phyloP scores from a whole-genome alignment of 192 early-diverging fungal genomes.

The Backusella luteola region DNA sequence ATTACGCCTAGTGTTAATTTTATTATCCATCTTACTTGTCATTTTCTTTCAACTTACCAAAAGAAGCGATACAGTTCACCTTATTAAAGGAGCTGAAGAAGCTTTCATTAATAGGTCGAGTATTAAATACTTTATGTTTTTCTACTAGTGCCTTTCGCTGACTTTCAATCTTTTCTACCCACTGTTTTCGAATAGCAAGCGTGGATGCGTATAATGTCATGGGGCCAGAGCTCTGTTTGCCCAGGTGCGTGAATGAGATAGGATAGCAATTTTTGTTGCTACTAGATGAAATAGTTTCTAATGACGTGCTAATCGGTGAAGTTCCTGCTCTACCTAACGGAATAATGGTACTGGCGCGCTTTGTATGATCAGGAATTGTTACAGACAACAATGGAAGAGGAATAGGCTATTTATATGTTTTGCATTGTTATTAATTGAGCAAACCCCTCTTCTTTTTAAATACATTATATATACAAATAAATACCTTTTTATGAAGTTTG shows the following conservation, averaged over 20 bases:
- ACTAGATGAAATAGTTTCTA: neutral
- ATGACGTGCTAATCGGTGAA: neutral
- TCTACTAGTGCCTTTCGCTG: conserved; percentile 50
- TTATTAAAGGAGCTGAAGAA: conserved; percentile 52
- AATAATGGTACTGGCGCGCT: conserved; percentile 24
- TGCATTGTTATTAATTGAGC: neutral
- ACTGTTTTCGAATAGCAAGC: conserved; percentile 70
- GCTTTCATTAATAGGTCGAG: conserved; percentile 49
- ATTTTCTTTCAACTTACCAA: conserved; percentile 29
- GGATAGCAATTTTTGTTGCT: conserved; percentile 6
- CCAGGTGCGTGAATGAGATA: conserved; percentile 15
- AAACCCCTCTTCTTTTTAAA: neutral
- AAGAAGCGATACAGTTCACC: conserved; percentile 55
- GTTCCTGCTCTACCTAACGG: conserved; percentile 26
- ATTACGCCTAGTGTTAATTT: neutral
- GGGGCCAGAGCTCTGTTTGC: conserved; percentile 38
- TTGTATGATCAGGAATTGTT: conserved; percentile 32
- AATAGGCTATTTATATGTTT: conserved; percentile 63
- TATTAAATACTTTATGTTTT: conserved; percentile 52
- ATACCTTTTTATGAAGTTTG: conserved; percentile 57
- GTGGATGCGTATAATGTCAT: conserved; percentile 78
- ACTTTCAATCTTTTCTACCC: conserved; percentile 79
- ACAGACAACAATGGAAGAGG: conserved; percentile 74
- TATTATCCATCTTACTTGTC: neutral
- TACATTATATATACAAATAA: conserved; percentile 13